These are phyloP conservation scores for Alternaria consortialis DNA, from an alignment of 2,329 filamentous ascomycete species.

Conservation along the genomic window DNA sequence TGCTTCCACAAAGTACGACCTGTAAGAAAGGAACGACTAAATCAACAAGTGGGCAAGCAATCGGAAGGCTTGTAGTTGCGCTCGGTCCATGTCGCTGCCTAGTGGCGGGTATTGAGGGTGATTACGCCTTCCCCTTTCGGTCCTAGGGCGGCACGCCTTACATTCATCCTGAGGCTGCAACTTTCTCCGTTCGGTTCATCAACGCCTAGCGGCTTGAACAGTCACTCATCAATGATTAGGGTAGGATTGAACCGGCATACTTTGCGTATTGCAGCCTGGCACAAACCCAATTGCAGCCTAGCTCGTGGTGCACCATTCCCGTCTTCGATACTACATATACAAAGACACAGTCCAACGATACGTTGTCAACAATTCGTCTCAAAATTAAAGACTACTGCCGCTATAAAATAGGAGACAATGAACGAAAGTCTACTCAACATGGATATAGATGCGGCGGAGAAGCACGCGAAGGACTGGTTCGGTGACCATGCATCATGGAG, in stretches of 20 bases:
- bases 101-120: neutral
- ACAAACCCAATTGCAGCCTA: neutral
- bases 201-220: neutral
- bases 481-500: slow-evolving; percentile 23
- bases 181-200: neutral
- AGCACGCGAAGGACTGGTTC: slow-evolving; percentile 17
- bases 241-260: neutral
- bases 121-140: neutral
- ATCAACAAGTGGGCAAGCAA: neutral
- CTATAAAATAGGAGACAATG: neutral
- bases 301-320: neutral
- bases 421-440: slow-evolving; percentile 8
- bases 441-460: slow-evolving; percentile 19
- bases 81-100: neutral
- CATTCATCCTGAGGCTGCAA: neutral
- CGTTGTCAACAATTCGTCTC: neutral
- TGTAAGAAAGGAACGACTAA: neutral
- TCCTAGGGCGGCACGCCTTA: neutral
- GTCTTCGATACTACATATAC: neutral
- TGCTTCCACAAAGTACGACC: neutral
- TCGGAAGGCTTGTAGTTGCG: neutral
- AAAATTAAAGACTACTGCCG: neutral
- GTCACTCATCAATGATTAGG: neutral
- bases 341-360: neutral
- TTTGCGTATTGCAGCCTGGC: neutral